Evolutionary conservation across 306 rosid genomes (phyloP).

Genomic region (Prunus davidiana): DNA sequence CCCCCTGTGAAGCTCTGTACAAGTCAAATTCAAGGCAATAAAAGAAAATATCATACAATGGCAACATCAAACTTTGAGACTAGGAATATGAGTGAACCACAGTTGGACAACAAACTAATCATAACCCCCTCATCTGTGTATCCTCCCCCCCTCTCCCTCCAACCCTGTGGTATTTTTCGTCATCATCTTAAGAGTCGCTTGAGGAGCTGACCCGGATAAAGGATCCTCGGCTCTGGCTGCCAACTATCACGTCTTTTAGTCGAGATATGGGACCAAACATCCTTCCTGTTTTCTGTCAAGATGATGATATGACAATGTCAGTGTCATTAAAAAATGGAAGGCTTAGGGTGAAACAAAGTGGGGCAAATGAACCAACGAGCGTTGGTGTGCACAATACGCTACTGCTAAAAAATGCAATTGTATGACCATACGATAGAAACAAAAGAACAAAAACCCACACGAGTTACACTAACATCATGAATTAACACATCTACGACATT

Average conservation of each 20-base stretch:
- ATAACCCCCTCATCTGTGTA: background rate
- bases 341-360: too few species aligned
- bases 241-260: slow-evolving; percentile 78
- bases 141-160: slow-evolving; percentile 6
- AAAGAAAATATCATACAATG: background rate
- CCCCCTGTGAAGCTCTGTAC: slow-evolving; percentile 6
- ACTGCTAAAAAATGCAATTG: too few species aligned
- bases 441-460: too few species aligned
- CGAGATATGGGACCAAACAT: slow-evolving; percentile 67
- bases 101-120: background rate
- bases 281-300: slow-evolving; percentile 56
- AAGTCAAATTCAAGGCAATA: background rate
- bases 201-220: slow-evolving; percentile 55
- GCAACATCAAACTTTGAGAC: background rate
- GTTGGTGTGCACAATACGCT: too few species aligned
- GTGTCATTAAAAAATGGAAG: background rate
- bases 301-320: slow-evolving; percentile 12
- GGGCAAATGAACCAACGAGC: too few species aligned
- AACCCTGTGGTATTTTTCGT: slow-evolving; percentile 36
- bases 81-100: background rate
- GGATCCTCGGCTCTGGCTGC: slow-evolving; percentile 72
- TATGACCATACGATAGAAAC: too few species aligned
- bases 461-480: background rate
- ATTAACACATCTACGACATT: background rate
- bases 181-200: slow-evolving; percentile 59